Evolutionary conservation across 768 basidiomycete genomes (phyloP), one percentile per base, ranked within the genome.

Genomic region (Clitopilus hobsonii): DNA sequence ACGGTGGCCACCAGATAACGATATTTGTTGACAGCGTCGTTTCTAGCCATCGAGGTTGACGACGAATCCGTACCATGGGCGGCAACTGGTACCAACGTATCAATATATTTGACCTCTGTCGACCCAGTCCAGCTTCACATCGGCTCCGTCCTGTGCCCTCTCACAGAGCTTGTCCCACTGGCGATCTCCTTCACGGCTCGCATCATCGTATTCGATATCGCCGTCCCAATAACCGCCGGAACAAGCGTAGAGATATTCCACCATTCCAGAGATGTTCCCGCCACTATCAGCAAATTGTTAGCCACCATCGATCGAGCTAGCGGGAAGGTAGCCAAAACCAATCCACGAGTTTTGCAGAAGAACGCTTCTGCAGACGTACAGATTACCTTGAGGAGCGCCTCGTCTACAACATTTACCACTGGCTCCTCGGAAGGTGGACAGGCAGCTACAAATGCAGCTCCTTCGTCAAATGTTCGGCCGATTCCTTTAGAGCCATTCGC

Each of bases 131-230:
- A 96, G 63, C 75, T 99, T 38, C 84, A 77, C 57, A 87, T 98
- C 54, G 97, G 97, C 20, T 91, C 83, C 38, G 91, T 98, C 20
- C 77, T 99, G 6, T 98, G 96, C 63, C 84, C 89, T 6, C 81
- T 79, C 0, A 73, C 76, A 1, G 79, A 88, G 48, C 75, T 83
- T 26, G 86, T 97, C 18, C 89, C 89, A 2, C 75, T 98, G 23
- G 89, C 84, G 2, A 84, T 82, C 5, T 69, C 74, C 13, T 98
- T 98, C 69, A 84, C 77, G 5, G 94, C 94, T 5, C 85, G 93
- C 58, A 86, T 99, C 61, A 89, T 99, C 54, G 82, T 97, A 3
- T 98, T 99, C 66, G 97, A 99, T 65, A 82, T 96, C 13, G 83
- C 89, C 59, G 78, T 91, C 48, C 97, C 97, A 0, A 89, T 99